These are phyloP conservation scores for Zopfochytrium polystomum DNA, from an alignment of 371 early-diverging fungal genomes.

Conservation along the genomic window DNA sequence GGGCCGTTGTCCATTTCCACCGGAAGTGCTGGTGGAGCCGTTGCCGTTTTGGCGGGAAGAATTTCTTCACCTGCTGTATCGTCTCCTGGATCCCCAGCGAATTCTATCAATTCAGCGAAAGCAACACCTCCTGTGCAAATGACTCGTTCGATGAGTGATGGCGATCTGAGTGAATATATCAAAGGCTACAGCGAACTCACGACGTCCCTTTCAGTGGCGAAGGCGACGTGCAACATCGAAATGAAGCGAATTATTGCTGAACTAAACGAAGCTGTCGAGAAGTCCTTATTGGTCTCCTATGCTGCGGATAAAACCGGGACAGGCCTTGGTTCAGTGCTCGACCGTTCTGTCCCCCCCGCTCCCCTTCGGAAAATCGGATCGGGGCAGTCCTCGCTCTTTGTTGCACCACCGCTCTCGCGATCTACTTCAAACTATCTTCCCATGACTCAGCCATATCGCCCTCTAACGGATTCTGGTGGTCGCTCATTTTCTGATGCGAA, in stretches of 20 bases:
- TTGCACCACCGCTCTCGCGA: too few species aligned
- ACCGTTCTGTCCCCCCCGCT: too few species aligned
- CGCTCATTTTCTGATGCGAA: too few species aligned
- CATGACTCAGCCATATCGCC: too few species aligned
- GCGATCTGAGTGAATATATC: constrained; percentile 48
- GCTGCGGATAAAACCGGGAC: too few species aligned
- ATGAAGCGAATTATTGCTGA: constrained; percentile 68
- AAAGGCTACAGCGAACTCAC: constrained; percentile 48
- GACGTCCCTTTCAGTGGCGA: constrained; percentile 41
- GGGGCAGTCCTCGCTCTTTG: too few species aligned
- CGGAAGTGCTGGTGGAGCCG: neutral
- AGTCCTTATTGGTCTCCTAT: too few species aligned
- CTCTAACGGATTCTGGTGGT: too few species aligned
- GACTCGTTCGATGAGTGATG: constrained; percentile 43
- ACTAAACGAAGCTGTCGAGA: constrained; percentile 69
- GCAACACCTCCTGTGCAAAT: constrained; percentile 4
- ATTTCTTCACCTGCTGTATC: neutral
- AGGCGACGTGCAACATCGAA: constrained; percentile 48
- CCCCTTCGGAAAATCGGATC: too few species aligned
- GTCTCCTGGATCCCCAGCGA: neutral
- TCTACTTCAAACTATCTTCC: too few species aligned
- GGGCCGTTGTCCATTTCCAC: neutral
- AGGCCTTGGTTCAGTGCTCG: too few species aligned
- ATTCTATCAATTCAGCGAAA: neutral
- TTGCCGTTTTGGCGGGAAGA: neutral